Evolutionary conservation across 805 yeast species (phyloP).

Genomic region (Saturnispora besseyi): DNA sequence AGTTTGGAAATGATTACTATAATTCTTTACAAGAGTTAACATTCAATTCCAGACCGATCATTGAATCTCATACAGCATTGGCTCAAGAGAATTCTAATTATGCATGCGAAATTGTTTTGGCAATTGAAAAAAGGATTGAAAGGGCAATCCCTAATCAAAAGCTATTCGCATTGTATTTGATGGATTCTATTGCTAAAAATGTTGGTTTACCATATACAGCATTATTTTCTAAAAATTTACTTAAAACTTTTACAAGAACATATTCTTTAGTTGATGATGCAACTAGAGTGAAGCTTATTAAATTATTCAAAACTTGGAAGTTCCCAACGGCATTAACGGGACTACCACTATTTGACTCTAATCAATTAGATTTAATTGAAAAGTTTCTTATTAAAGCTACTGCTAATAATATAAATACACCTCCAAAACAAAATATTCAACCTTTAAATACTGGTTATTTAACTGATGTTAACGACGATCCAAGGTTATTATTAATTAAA

Average conservation of each 20-base stretch:
- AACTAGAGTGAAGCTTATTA: slow-evolving; percentile 64
- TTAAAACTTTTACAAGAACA: slow-evolving; percentile 61
- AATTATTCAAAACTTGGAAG: slow-evolving; percentile 85
- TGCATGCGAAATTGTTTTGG: slow-evolving; percentile 70
- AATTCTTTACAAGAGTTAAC: slow-evolving; percentile 68
- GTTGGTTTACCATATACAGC: slow-evolving; percentile 87
- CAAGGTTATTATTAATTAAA: slow-evolving; percentile 15
- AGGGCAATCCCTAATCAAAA: slow-evolving; percentile 79
- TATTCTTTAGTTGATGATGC: slow-evolving; percentile 72
- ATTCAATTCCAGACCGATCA: slow-evolving; percentile 83
- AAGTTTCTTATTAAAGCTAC: slow-evolving; percentile 58
- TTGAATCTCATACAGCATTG: slow-evolving; percentile 69
- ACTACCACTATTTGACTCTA: slow-evolving; percentile 61
- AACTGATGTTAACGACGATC: not conserved
- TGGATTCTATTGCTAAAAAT: slow-evolving; percentile 88
- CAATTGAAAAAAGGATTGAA: slow-evolving; percentile 64
- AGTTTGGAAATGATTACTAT: slow-evolving; percentile 53
- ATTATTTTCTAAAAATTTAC: slow-evolving; percentile 60
- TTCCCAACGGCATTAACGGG: slow-evolving; percentile 52
- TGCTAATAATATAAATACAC: slow-evolving; percentile 23
- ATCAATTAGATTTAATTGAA: slow-evolving; percentile 64
- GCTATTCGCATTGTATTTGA: slow-evolving; percentile 69
- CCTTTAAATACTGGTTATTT: not conserved
- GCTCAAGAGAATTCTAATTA: slow-evolving; percentile 77
- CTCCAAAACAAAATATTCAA: slow-evolving; percentile 8